A percentile compares a stretch with the other conserved stretches of the same genome.
Evolutionary conservation across 306 rosid genomes (phyloP).

Genomic region (Rubus parviflorus): DNA sequence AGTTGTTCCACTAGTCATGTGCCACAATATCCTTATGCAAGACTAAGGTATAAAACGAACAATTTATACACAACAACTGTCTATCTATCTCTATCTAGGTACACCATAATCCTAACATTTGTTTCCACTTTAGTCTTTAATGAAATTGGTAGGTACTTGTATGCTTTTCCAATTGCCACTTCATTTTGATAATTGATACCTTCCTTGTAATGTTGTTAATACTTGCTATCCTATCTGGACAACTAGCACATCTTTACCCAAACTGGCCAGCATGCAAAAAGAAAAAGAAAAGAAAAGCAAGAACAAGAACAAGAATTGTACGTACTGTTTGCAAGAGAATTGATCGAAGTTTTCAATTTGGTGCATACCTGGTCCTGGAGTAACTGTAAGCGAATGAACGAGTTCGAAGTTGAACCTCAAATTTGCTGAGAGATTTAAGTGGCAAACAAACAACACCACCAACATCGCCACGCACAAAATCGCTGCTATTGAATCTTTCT

Average conservation of each 20-base stretch:
- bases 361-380: background rate
- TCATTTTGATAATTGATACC: background rate
- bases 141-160: background rate
- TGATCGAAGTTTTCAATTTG: background rate
- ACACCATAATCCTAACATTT: background rate
- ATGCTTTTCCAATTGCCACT: background rate
- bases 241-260: background rate
- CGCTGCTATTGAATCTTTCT: conserved; percentile 11
- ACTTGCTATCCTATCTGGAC: background rate
- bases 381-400: background rate
- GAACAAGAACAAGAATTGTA: background rate
- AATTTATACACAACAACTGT: background rate
- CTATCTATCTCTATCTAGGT: too few species aligned
- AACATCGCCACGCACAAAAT: conserved; percentile 8
- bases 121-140: background rate
- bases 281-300: background rate
- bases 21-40: too few species aligned
- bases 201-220: background rate
- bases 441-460: conserved; percentile 8
- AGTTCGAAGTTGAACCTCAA: background rate
- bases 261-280: background rate
- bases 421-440: conserved; percentile 2
- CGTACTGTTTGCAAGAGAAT: background rate
- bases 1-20: background rate
- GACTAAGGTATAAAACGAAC: background rate